Evolutionary conservation across 352 stramenopile genomes (phyloP).

Genomic region (Pythium aquatile): DNA sequence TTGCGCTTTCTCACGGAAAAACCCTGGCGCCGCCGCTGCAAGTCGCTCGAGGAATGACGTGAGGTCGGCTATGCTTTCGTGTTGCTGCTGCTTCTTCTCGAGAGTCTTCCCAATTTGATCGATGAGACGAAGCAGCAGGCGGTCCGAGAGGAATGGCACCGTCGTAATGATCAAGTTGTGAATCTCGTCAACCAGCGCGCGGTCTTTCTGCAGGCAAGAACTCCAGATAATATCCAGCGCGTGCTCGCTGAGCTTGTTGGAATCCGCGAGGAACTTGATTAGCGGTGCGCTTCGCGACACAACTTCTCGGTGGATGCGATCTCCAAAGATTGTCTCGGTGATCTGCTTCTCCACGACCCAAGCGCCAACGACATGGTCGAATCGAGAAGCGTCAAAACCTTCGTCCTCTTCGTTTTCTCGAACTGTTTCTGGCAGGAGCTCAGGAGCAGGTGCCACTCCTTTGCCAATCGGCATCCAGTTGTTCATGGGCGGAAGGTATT

Average conservation of each 20-base stretch:
- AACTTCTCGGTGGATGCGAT: slow-evolving; percentile 87
- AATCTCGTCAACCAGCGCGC: slow-evolving; percentile 81
- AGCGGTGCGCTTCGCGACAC: slow-evolving; percentile 78
- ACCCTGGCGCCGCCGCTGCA: slow-evolving; percentile 56
- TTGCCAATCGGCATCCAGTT: slow-evolving; percentile 90
- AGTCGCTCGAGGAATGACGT: slow-evolving; percentile 82
- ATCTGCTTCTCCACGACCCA: slow-evolving; percentile 79
- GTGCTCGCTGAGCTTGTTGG: slow-evolving; percentile 63
- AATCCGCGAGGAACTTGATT: slow-evolving; percentile 85
- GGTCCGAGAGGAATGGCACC: slow-evolving; percentile 71
- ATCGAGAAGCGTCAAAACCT: slow-evolving; percentile 30
- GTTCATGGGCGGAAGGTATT: slow-evolving; percentile 85
- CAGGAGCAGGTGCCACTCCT: slow-evolving; percentile 63
- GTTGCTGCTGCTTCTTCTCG: slow-evolving; percentile 44
- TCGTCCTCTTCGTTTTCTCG: slow-evolving; percentile 55
- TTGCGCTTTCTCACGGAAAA: slow-evolving; percentile 67
- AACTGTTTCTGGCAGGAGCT: slow-evolving; percentile 66
- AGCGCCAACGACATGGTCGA: slow-evolving; percentile 71
- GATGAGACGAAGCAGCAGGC: slow-evolving; percentile 68
- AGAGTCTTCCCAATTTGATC: slow-evolving; percentile 63
- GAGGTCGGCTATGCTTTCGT: slow-evolving; percentile 64
- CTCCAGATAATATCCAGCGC: slow-evolving; percentile 77
- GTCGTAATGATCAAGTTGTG: slow-evolving; percentile 75
- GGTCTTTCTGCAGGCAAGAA: slow-evolving; percentile 83
- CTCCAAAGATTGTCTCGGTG: slow-evolving; percentile 85